Evolutionary conservation across 2,329 filamentous ascomycete genomes (phyloP).

Genomic region (Amylocarpus encephaloides): DNA sequence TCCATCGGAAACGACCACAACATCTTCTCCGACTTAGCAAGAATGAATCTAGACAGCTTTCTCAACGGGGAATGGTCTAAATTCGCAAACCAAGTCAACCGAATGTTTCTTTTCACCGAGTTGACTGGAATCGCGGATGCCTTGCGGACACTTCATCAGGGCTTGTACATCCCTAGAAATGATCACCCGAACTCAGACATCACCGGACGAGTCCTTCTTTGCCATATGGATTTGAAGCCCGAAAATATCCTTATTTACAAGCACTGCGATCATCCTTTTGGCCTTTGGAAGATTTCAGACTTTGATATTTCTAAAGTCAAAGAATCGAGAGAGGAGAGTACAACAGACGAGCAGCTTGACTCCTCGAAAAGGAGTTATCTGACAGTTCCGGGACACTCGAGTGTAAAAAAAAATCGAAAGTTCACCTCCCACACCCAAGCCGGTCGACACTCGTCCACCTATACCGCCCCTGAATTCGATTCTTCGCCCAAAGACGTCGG

Average conservation of each 20-base stretch:
- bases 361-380: neutral
- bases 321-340: neutral
- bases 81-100: neutral
- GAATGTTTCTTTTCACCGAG: constrained; percentile 5
- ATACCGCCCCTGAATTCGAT: constrained; percentile 6
- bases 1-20: constrained; percentile 9
- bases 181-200: neutral
- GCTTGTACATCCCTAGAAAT: neutral
- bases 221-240: constrained; percentile 10
- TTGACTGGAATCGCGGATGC: constrained; percentile 4
- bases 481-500: neutral
- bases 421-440: neutral
- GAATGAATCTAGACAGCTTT: constrained; percentile 6
- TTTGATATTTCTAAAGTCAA: constrained; percentile 11
- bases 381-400: neutral
- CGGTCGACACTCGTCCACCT: neutral
- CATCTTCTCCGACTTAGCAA: constrained; percentile 5
- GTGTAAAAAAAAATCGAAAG: neutral
- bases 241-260: constrained; percentile 11
- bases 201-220: neutral
- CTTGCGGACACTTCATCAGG: constrained; percentile 5
- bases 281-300: constrained; percentile 11
- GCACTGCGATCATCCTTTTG: neutral
- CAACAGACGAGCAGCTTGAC: neutral
- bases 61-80: neutral